A percentile compares a stretch with the other conserved stretches of the same genome.
Conservation (phyloP, 257 asterid species). For the Anisodus acutangulus region DNA sequence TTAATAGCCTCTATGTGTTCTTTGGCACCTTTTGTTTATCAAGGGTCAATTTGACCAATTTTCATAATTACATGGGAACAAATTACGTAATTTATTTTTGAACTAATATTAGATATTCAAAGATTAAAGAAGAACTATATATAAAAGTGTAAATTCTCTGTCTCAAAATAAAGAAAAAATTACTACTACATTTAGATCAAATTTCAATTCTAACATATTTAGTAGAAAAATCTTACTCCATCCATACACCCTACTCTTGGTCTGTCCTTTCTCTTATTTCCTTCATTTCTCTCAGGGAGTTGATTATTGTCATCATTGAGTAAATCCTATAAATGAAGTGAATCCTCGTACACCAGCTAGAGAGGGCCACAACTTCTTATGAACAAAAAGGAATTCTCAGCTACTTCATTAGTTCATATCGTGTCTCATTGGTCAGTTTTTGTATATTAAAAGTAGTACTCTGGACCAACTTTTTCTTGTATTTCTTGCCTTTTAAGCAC, state of each 20-base stretch:
- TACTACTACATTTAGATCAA: background rate
- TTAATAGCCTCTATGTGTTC: background rate
- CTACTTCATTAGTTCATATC: background rate
- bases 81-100: background rate
- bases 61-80: background rate
- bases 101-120: background rate
- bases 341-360: slow-evolving; percentile 53
- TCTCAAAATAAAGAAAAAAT: background rate
- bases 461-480: slow-evolving; percentile 51
- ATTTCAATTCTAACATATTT: background rate
- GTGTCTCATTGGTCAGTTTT: slow-evolving; percentile 24
- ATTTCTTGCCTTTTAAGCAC: slow-evolving; percentile 89
- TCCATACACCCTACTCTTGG: background rate
- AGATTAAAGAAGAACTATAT: background rate
- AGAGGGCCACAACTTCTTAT: slow-evolving; percentile 30
- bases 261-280: background rate
- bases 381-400: slow-evolving; percentile 5
- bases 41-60: background rate
- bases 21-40: background rate
- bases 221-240: background rate
- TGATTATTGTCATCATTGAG: background rate
- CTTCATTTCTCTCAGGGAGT: background rate
- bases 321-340: background rate
- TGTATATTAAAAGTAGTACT: slow-evolving; percentile 34
- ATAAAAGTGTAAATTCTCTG: background rate